Conservation (phyloP, 2,329 filamentous ascomycete species). For the Trichoderma atroviride region DNA sequence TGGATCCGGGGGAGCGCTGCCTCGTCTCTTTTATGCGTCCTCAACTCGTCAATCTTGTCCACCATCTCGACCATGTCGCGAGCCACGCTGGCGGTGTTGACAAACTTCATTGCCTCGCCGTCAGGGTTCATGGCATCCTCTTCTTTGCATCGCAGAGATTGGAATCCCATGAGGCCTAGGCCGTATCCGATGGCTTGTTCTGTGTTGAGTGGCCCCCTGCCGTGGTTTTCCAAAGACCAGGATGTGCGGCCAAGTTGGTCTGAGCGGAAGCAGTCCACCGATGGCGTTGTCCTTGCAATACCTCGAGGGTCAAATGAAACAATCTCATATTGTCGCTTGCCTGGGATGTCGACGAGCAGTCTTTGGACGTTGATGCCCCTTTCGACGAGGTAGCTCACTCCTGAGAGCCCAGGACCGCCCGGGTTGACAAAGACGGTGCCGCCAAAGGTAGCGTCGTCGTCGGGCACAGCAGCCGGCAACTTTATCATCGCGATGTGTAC, state of each 20-base stretch:
- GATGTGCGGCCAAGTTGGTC: constrained; percentile 36
- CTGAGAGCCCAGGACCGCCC: constrained; percentile 48
- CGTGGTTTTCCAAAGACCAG: constrained; percentile 36
- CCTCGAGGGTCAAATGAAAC: constrained; percentile 50
- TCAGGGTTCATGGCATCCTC: constrained; percentile 28
- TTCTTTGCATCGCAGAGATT: constrained; percentile 36
- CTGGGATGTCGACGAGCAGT: constrained; percentile 32
- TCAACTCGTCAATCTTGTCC: constrained; percentile 42
- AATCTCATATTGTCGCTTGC: constrained; percentile 43
- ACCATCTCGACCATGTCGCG: constrained; percentile 48
- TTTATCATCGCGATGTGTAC: constrained; percentile 46
- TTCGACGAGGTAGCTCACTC: constrained; percentile 35
- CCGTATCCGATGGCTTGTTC: constrained; percentile 16
- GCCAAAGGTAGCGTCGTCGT: constrained; percentile 41
- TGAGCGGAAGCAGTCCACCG: constrained; percentile 42
- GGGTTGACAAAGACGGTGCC: constrained; percentile 49
- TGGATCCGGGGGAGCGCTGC: constrained; percentile 35
- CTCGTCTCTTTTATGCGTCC: constrained; percentile 5
- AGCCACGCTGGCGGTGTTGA: constrained; percentile 44
- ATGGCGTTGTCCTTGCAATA: constrained; percentile 42
- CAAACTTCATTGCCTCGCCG: constrained; percentile 37
- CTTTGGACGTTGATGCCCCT: constrained; percentile 33
- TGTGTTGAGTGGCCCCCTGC: constrained; percentile 34
- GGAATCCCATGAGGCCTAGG: constrained; percentile 33
- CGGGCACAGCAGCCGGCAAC: constrained; percentile 43